A percentile compares a stretch with the other conserved stretches of the same genome.
phyloP scores from a whole-genome alignment of 176 grass and related monocot species.

The Ensete ventricosum region DNA sequence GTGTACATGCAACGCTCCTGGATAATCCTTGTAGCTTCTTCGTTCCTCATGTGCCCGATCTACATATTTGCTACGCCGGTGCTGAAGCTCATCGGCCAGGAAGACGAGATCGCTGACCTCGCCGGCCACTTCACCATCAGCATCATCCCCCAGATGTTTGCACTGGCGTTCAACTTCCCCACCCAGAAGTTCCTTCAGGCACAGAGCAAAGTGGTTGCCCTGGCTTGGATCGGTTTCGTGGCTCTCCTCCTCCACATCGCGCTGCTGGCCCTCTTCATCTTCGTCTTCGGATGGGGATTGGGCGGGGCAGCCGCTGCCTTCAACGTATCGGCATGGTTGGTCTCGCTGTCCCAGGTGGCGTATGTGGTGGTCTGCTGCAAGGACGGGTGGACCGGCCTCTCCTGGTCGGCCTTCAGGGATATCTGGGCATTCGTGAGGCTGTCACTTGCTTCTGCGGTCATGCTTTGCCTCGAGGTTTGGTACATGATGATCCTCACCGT shows the following conservation, averaged over 20 bases:
- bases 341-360: conserved; percentile 40
- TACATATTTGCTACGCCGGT: conserved; percentile 46
- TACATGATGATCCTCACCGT: conserved; percentile 94
- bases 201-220: conserved; percentile 63
- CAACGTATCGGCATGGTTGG: conserved; percentile 42
- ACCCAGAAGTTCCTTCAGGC: conserved; percentile 82
- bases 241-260: conserved; percentile 44
- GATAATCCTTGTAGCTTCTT: conserved; percentile 53
- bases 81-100: conserved; percentile 61
- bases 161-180: conserved; percentile 71
- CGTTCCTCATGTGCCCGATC: conserved; percentile 49
- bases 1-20: conserved; percentile 82
- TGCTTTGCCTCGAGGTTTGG: conserved; percentile 40
- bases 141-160: conserved; percentile 83
- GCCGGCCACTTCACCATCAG: conserved; percentile 45
- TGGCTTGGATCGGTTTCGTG: conserved; percentile 53
- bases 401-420: conserved; percentile 33
- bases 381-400: conserved; percentile 61
- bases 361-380: conserved; percentile 53
- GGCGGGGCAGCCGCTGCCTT: conserved; percentile 51
- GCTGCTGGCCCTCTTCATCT: conserved; percentile 44
- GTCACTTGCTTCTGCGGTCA: conserved; percentile 58
- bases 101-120: conserved; percentile 33
- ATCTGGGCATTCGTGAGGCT: conserved; percentile 65
- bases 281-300: conserved; percentile 42